phyloP scores from a whole-genome alignment of 2,329 filamentous ascomycete genomes.

The Fusarium begoniae region DNA sequence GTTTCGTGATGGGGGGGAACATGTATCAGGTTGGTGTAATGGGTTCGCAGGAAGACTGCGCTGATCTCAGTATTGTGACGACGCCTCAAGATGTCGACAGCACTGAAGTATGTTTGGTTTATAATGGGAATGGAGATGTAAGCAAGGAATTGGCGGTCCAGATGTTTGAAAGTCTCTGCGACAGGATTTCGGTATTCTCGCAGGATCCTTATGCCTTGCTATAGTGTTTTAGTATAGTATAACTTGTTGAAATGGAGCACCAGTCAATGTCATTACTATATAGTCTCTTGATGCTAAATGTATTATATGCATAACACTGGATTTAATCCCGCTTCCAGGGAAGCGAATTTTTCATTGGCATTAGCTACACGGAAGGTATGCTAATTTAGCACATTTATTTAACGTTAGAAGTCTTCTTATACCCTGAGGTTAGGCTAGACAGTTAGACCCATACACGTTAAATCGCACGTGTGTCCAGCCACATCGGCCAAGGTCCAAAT shows the following conservation, averaged over 20 bases:
- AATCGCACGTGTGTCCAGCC: too few relatives aligned
- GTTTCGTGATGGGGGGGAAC: conserved; percentile 21
- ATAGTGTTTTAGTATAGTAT: accelerated
- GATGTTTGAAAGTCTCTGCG: conserved; percentile 22
- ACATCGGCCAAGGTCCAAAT: too few relatives aligned
- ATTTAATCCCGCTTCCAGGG: too few relatives aligned
- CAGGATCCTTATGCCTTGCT: neutral
- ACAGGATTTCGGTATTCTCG: conserved; percentile 11
- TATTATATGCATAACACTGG: too few relatives aligned
- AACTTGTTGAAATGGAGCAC: accelerated
- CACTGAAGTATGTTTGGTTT: conserved; percentile 35
- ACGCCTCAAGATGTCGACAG: conserved; percentile 19
- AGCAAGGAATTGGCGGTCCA: neutral
- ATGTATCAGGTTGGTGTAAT: conserved; percentile 31
- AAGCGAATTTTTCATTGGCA: too few relatives aligned
- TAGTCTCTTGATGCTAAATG: accelerated
- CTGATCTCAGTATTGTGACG: conserved; percentile 38
- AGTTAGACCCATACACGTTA: too few relatives aligned
- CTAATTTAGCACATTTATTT: too few relatives aligned
- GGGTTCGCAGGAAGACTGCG: conserved; percentile 29
- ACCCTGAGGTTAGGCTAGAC: too few relatives aligned
- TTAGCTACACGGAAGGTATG: too few relatives aligned
- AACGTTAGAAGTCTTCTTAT: too few relatives aligned
- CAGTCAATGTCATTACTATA: neutral
- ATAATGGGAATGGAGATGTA: conserved; percentile 5